These are phyloP conservation scores for Ramularia endophylla DNA, from an alignment of 2,329 filamentous ascomycete genomes.

Conservation along the genomic window DNA sequence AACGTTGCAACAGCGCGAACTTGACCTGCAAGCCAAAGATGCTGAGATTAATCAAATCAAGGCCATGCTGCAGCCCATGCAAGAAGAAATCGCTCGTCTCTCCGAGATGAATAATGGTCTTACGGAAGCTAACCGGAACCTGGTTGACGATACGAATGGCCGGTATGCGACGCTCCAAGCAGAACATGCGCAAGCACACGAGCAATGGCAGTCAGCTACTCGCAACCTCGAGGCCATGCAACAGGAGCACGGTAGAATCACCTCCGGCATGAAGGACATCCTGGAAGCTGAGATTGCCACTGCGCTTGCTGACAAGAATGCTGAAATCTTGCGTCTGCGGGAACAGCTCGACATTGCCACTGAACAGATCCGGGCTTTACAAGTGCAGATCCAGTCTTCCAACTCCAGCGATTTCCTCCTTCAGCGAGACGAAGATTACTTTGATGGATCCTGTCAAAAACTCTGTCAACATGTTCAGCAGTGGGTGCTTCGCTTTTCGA, in stretches of 20 bases:
- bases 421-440: constrained; percentile 86
- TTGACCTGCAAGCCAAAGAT: constrained; percentile 73
- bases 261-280: constrained; percentile 56
- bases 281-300: constrained; percentile 56
- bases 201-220: constrained; percentile 51
- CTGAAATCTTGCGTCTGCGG: constrained; percentile 72
- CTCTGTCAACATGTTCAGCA: constrained; percentile 94
- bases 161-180: constrained; percentile 62
- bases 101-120: constrained; percentile 78
- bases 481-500: constrained; percentile 97
- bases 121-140: constrained; percentile 67
- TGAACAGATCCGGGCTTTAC: constrained; percentile 54
- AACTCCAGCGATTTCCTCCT: constrained; percentile 66
- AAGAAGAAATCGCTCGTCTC: constrained; percentile 73
- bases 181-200: constrained; percentile 52
- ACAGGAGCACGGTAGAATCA: constrained; percentile 56
- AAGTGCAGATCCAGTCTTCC: constrained; percentile 53
- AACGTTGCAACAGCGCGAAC: constrained; percentile 58
- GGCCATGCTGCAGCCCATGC: constrained; percentile 70
- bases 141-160: constrained; percentile 69
- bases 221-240: constrained; percentile 66
- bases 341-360: constrained; percentile 68
- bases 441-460: constrained; percentile 87
- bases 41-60: constrained; percentile 72
- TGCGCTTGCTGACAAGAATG: constrained; percentile 73